phyloP scores from a whole-genome alignment of 306 rosid genomes.

The Gynostemma pentaphyllum region DNA sequence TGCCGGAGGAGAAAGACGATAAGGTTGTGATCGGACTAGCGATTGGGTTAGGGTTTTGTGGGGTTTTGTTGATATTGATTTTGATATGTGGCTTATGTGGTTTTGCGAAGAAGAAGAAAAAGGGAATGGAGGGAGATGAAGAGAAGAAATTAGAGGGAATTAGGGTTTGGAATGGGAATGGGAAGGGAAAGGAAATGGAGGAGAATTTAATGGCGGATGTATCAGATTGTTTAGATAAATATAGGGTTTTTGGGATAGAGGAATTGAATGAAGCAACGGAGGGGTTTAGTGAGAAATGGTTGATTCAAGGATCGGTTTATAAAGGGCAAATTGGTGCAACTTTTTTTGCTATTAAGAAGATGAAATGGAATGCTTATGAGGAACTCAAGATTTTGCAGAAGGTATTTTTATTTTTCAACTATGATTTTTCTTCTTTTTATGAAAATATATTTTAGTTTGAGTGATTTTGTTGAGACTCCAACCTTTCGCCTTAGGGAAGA shows the following conservation, averaged over 20 bases:
- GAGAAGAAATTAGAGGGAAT: conserved; percentile 6
- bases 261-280: conserved; percentile 57
- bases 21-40: conserved; percentile 53
- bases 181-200: conserved; percentile 27
- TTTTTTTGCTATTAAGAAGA: conserved; percentile 76
- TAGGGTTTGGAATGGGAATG: conserved; percentile 13
- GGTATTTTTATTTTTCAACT: conserved; percentile 32
- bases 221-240: conserved; percentile 85
- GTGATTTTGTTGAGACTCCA: no score
- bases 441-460: not conserved
- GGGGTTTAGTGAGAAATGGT: conserved; percentile 43
- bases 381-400: conserved; percentile 97
- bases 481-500: no score
- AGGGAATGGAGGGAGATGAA: conserved; percentile 12
- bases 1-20: conserved; percentile 16
- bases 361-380: conserved; percentile 89
- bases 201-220: conserved; percentile 69
- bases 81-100: conserved; percentile 38
- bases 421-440: not conserved
- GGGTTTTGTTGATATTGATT: conserved; percentile 42
- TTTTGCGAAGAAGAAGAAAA: conserved; percentile 19
- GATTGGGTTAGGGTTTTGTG: conserved; percentile 56
- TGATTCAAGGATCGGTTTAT: conserved; percentile 80
- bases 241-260: conserved; percentile 58
- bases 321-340: conserved; percentile 51